Conservation (phyloP, 2,329 filamentous ascomycete genomes). For the Trichoderma harzianum region DNA sequence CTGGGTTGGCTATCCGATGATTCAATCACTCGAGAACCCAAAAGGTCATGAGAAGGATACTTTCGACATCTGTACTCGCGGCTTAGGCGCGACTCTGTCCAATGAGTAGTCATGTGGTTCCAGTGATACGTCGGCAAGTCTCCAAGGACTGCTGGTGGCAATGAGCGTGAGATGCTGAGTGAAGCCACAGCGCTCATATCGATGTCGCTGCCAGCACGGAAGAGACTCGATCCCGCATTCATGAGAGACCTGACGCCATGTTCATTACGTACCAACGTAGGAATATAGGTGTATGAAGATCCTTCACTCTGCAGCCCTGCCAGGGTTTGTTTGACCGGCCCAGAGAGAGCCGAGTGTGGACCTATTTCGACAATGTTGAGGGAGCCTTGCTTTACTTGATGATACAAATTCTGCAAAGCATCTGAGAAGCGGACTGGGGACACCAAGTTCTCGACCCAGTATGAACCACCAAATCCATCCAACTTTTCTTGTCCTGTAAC, state of each 20-base stretch:
- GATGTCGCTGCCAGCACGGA: not conserved
- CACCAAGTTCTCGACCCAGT: slow-evolving; percentile 21
- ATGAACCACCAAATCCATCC: slow-evolving; percentile 17
- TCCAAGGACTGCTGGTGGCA: slow-evolving; percentile 16
- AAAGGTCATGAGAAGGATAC: not conserved
- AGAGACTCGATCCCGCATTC: not conserved
- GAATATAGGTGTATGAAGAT: not conserved
- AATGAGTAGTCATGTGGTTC: slow-evolving; percentile 24
- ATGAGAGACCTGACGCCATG: not conserved
- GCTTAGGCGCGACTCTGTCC: not conserved
- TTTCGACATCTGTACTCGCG: not conserved
- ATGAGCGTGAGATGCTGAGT: not conserved
- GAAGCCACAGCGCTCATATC: not conserved
- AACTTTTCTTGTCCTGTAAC: not conserved
- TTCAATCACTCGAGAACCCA: not conserved
- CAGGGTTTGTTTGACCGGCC: not conserved
- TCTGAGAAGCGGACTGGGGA: slow-evolving; percentile 26
- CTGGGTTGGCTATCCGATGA: not conserved
- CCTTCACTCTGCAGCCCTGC: not conserved
- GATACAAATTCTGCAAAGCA: slow-evolving; percentile 19
- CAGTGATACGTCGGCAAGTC: not conserved
- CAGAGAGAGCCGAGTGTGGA: slow-evolving; percentile 2
- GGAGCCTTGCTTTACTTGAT: not conserved
- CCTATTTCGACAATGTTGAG: slow-evolving; percentile 6
- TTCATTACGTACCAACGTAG: not conserved